Base-by-base conservation (phyloP, 2,329 filamentous ascomycete genomes). In the Talaromyces rugulosus region DNA sequence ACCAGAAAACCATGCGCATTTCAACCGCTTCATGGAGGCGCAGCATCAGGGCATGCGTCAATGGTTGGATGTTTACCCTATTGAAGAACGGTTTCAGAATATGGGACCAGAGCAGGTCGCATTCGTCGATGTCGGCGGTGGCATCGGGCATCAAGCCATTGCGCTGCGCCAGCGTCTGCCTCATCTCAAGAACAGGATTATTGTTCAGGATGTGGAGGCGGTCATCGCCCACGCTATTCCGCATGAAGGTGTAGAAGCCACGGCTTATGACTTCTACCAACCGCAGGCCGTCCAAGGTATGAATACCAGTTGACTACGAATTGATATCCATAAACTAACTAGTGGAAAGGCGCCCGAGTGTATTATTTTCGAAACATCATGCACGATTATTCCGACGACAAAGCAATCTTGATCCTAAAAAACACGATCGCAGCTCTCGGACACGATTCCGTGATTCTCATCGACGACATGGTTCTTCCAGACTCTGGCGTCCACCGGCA, bases 381-480 rank as follows among this genome's bases (percentile, higher is more conserved):
- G n/a, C 69, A 72, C 50, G 66, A 71, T 58, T 71, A 61, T 56
- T 56, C 63, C 12, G 69, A 71, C 44, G 63, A 66, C 4, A 63
- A 66, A 27, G 59, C 61, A 16, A 51, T 62, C 3, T n/a, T 58
- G 36, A 67, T 69, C 28, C 58, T 71, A 6, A 66, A 68, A 8
- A 67, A 73, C 14, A 64, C 75, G 2, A 65, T 65, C 0, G 56
- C 67, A 0, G 78, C 77, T 2, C 70, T 80, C 65, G 67, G 63
- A 1, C 60, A 65, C 0, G 69, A 75, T 4, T 79, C 77, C 0
- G 60, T 67, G 6, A 71, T 82, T 33, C 63, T 82, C 7, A 77
- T 82, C 58, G 75, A 79, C 57, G 80, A 82, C 28, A 72, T 77
- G 53, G 75, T 80, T 2, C 53, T 81, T 0, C 76, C 78, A 3